Percentiles rank a stretch among this genome's conserved stretches.
phyloP scores from a whole-genome alignment of 768 basidiomycete genomes.

The Plicaturopsis crispa region DNA sequence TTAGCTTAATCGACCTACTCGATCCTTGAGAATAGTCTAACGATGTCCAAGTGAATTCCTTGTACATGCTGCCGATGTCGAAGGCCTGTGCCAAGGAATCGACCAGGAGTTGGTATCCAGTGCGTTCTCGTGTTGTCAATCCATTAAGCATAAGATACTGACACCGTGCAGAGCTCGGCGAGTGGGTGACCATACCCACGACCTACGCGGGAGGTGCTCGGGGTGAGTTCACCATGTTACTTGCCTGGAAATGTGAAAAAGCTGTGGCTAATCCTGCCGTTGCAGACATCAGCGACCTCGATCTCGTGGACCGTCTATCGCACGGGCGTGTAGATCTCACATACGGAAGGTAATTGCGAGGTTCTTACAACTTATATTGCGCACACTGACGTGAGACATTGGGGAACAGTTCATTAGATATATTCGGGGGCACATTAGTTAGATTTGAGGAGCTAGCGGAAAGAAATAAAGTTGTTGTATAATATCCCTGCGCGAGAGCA shows the following conservation, averaged over 20 bases:
- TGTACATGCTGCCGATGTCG: constrained; percentile 97
- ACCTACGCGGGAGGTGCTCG: constrained; percentile 98
- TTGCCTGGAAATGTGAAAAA: too few species aligned
- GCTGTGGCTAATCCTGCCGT: too few species aligned
- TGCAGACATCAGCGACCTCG: constrained; percentile 73
- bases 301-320: constrained; percentile 73
- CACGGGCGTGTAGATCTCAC: constrained; percentile 81
- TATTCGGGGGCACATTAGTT: constrained; percentile 63
- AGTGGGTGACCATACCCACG: constrained; percentile 88
- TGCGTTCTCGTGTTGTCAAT: constrained; percentile 25
- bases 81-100: constrained; percentile 94
- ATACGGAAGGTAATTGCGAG: constrained; percentile 57
- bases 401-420: constrained; percentile 47
- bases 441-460: constrained; percentile 47
- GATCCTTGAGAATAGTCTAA: neutral
- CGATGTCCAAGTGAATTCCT: constrained; percentile 70
- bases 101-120: constrained; percentile 83
- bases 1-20: constrained; percentile 15
- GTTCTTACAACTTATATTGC: too few species aligned
- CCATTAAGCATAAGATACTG: constrained; percentile 8
- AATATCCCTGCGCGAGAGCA: constrained; percentile 17
- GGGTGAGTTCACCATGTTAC: too few species aligned
- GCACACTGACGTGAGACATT: too few species aligned
- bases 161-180: constrained; percentile 60
- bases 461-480: constrained; percentile 23